Base-by-base conservation (phyloP, 2,329 filamentous ascomycete genomes). In the Dendryphion nanum region DNA sequence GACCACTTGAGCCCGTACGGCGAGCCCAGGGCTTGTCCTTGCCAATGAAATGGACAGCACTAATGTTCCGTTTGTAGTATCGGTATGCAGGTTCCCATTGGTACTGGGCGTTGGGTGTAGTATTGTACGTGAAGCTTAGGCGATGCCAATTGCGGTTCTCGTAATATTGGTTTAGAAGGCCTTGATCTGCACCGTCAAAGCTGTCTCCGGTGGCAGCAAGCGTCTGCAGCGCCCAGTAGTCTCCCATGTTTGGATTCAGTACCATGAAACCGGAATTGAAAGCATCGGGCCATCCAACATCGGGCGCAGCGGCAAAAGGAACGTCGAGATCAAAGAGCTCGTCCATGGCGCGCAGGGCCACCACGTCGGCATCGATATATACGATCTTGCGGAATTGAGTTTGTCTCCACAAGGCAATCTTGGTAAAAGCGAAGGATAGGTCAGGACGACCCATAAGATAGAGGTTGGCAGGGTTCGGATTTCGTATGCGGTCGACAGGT, bases 211-310 rank as follows among this genome's bases (percentile, higher is more conserved):
- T 77, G 52, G 89, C 79, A 18, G 93, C 89, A 75, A 96, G 82
- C 47, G 86, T 87, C 47, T 82, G 75, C 60, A 98, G 76, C 29
- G 88, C 86, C 68, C 89, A 84, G 68, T 90, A 97, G 51, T 95
- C 90, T 40, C 84, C 85, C 77, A 90, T 74, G 67, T 91, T 85
- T 21, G 93, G 93, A 13, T 77, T 84, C 42, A 98, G 69, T 23
- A 89, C 89, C 89, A 98, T 94, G 53, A 98, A 82, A 57, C 93
- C 93, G n/a, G 86, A 89, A 69, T 98, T 98, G 81, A 97, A 97
- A 44, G 90, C 79, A 69, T 98, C 93, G 21, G 93, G 93, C 93
- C 93, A 98, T 52, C 93, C 93, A 55, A 97, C 89, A 66, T 98
- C 93, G 20, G 93, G 90, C 8, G 87, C 89, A 2, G 93, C 82